A percentile compares a stretch with the other conserved stretches of the same genome.
phyloP scores from a whole-genome alignment of 1,284 basidiomycete species.

The Cutaneotrichosporon sp. region DNA sequence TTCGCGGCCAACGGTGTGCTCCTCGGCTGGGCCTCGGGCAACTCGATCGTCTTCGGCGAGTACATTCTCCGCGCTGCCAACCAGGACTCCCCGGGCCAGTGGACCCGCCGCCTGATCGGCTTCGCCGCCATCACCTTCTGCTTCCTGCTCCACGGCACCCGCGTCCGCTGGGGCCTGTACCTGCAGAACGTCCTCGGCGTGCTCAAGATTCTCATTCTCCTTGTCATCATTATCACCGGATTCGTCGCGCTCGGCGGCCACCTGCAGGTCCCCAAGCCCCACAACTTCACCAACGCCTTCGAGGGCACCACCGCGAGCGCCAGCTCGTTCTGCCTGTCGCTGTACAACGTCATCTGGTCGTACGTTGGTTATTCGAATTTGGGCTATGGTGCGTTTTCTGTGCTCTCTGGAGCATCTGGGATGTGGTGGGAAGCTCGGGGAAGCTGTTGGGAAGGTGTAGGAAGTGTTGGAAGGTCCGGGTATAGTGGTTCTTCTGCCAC shows the following conservation, averaged over 20 bases:
- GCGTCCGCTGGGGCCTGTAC: background rate
- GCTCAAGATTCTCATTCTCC: background rate
- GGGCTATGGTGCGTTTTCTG: no score
- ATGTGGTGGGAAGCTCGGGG: no score
- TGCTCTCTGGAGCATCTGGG: no score
- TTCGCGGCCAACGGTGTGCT: conserved; percentile 27
- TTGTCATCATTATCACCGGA: conserved; percentile 55
- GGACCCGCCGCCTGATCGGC: conserved; percentile 25
- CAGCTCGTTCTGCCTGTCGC: conserved; percentile 55
- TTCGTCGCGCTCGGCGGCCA: conserved; percentile 58
- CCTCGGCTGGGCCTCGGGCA: conserved; percentile 25
- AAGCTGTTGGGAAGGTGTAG: no score
- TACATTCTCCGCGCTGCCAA: conserved; percentile 33
- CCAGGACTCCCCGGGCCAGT: conserved; percentile 19
- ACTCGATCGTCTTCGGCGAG: conserved; percentile 13
- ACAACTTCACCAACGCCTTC: conserved; percentile 60
- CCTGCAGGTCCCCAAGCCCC: conserved; percentile 53
- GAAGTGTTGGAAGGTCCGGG: no score
- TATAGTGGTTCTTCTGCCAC: no score
- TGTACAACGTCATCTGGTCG: conserved; percentile 31
- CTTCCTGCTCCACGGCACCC: background rate
- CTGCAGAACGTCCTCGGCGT: conserved; percentile 4
- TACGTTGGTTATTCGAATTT: conserved; percentile 56
- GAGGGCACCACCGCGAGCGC: conserved; percentile 55
- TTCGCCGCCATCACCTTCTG: conserved; percentile 4